These are phyloP conservation scores for Allium cepa DNA, from an alignment of 106 monocot genomes.

Conservation along the genomic window DNA sequence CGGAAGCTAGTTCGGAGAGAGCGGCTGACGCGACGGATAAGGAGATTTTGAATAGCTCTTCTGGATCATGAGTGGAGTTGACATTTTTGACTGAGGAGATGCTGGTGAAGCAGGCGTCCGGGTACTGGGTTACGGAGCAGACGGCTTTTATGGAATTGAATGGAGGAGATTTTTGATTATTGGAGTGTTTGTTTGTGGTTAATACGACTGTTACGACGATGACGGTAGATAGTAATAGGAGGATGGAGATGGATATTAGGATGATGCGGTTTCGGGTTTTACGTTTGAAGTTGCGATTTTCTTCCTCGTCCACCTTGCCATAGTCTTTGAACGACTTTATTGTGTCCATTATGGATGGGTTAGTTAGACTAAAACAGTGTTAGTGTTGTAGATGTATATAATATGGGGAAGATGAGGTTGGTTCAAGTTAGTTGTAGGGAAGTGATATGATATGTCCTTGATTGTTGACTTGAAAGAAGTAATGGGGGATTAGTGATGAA, in stretches of 20 bases:
- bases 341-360: conserved; percentile 17
- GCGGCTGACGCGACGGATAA: conserved; percentile 31
- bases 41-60: conserved; percentile 53
- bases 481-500: too few relatives aligned
- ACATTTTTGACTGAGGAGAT: conserved; percentile 28
- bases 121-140: conserved; percentile 50
- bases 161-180: background rate
- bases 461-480: too few relatives aligned
- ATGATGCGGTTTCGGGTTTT: conserved; percentile 28
- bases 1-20: conserved; percentile 13
- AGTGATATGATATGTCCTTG: too few relatives aligned
- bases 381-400: too few relatives aligned
- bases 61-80: conserved; percentile 29
- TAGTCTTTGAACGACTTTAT: conserved; percentile 44
- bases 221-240: conserved; percentile 38
- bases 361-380: too few relatives aligned
- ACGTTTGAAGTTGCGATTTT: conserved; percentile 30
- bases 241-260: conserved; percentile 23
- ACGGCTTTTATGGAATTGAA: conserved; percentile 41
- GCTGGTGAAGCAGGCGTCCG: conserved; percentile 48
- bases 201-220: conserved; percentile 15
- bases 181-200: conserved; percentile 7
- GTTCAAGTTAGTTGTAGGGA: too few relatives aligned
- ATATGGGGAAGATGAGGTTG: too few relatives aligned
- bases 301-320: conserved; percentile 31